Percentiles rank a stretch among this genome's conserved stretches.
Conservation (phyloP, 2,329 filamentous ascomycete genomes). For the Boeremia lycopersici region DNA sequence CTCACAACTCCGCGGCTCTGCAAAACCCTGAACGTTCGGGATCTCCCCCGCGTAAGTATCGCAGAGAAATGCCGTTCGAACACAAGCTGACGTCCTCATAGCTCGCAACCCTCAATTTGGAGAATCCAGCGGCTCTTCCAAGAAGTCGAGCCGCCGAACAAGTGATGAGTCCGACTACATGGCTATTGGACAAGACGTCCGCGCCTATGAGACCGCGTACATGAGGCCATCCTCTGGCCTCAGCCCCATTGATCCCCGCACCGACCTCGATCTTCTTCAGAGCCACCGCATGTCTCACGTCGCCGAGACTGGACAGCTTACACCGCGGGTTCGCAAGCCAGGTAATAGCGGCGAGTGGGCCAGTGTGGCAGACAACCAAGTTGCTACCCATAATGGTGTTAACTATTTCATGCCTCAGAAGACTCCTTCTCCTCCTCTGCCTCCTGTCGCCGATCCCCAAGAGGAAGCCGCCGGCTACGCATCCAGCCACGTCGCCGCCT, state of each 20-base stretch:
- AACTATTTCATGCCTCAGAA: constrained; percentile 48
- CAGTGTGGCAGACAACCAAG: constrained; percentile 41
- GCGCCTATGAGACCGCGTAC: constrained; percentile 45
- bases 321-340: constrained; percentile 47
- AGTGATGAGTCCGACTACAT: constrained; percentile 48
- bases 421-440: constrained; percentile 43
- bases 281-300: constrained; percentile 57
- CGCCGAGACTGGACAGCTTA: constrained; percentile 57
- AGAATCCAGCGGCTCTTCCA: constrained; percentile 28
- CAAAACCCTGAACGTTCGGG: constrained; percentile 40
- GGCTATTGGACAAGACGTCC: constrained; percentile 32
- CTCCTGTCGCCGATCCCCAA: constrained; percentile 21
- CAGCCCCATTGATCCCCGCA: constrained; percentile 40
- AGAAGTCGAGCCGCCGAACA: constrained; percentile 39
- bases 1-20: constrained; percentile 42
- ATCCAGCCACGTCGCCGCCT: constrained; percentile 19
- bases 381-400: constrained; percentile 42
- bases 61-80: no score
- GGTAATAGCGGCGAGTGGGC: constrained; percentile 48
- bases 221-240: constrained; percentile 32
- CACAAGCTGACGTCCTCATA: constrained; percentile 19
- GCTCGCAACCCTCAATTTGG: constrained; percentile 29
- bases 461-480: constrained; percentile 18
- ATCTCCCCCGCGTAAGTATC: constrained; percentile 36
- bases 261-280: constrained; percentile 50